These are phyloP conservation scores for Phytophthora uliginosa DNA, from an alignment of 352 stramenopile species.

Conservation along the genomic window DNA sequence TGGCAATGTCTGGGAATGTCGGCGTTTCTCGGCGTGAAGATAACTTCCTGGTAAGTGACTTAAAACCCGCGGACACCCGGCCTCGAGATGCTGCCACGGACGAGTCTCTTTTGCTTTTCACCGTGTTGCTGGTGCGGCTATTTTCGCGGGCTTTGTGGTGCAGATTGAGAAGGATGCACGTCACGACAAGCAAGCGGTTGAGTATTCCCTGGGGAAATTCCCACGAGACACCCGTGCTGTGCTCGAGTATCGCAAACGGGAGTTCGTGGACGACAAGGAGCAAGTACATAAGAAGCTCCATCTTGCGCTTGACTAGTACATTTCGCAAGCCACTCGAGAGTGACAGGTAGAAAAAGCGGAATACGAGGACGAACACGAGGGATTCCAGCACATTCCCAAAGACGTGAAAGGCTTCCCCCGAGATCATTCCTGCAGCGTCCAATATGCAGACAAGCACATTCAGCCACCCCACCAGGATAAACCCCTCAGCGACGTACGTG, in stretches of 20 bases:
- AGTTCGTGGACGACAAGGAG: slow-evolving; percentile 25
- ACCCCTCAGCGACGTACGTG: slow-evolving; percentile 6
- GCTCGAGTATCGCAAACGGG: slow-evolving; percentile 18
- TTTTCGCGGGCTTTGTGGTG: slow-evolving; percentile 9
- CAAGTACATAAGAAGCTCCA: slow-evolving; percentile 25
- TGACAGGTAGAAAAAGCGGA: slow-evolving; percentile 35
- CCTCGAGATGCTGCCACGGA: neutral
- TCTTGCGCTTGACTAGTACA: slow-evolving; percentile 15
- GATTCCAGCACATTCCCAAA: slow-evolving; percentile 22
- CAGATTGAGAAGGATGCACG: slow-evolving; percentile 27
- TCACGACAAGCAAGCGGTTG: slow-evolving; percentile 23
- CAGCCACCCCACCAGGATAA: slow-evolving; percentile 3
- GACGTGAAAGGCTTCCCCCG: slow-evolving; percentile 1
- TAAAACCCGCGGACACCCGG: neutral
- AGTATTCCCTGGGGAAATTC: slow-evolving; percentile 22
- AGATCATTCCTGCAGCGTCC: neutral
- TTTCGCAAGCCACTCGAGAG: slow-evolving; percentile 4
- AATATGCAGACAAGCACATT: slow-evolving; percentile 1
- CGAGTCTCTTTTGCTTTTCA: neutral
- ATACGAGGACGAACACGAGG: slow-evolving; percentile 24
- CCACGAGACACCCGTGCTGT: slow-evolving; percentile 19
- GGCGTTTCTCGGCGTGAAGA: neutral
- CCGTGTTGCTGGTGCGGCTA: neutral
- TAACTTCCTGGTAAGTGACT: neutral
- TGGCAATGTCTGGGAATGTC: neutral